These are phyloP conservation scores for Stephania cephalantha DNA, from an alignment of 164 flowering plant species.

Conservation along the genomic window DNA sequence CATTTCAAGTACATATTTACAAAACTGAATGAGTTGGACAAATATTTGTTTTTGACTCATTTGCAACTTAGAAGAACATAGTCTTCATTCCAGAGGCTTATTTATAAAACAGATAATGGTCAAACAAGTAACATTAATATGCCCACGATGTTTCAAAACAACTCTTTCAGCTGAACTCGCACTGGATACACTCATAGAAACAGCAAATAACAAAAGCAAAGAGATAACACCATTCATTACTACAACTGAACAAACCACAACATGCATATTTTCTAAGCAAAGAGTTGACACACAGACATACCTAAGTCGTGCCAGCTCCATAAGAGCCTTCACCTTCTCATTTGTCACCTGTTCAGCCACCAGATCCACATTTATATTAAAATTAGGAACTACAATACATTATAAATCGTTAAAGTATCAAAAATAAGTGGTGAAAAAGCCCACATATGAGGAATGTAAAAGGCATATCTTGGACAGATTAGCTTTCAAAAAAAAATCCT, in stretches of 20 bases:
- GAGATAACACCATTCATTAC: background rate
- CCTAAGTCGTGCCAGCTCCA: constrained; percentile 83
- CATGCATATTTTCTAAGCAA: constrained; percentile 54
- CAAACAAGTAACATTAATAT: background rate
- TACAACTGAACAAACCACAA: background rate
- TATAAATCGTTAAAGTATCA: background rate
- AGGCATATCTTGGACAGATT: background rate
- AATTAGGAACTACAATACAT: background rate
- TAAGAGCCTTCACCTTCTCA: constrained; percentile 86
- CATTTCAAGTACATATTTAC: background rate
- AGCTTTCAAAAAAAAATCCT: background rate
- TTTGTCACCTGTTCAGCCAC: constrained; percentile 64
- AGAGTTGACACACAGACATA: constrained; percentile 51
- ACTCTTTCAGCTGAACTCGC: background rate
- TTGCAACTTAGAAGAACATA: background rate
- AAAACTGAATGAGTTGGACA: background rate
- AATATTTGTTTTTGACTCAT: background rate
- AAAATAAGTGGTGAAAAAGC: background rate
- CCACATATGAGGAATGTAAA: background rate
- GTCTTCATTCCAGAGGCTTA: background rate
- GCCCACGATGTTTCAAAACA: background rate
- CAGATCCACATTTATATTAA: constrained; percentile 3
- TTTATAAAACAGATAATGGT: background rate
- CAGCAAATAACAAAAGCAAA: background rate
- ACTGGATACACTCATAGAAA: background rate